phyloP scores from a whole-genome alignment of 192 early-diverging fungal species.

The Podila epicladia region DNA sequence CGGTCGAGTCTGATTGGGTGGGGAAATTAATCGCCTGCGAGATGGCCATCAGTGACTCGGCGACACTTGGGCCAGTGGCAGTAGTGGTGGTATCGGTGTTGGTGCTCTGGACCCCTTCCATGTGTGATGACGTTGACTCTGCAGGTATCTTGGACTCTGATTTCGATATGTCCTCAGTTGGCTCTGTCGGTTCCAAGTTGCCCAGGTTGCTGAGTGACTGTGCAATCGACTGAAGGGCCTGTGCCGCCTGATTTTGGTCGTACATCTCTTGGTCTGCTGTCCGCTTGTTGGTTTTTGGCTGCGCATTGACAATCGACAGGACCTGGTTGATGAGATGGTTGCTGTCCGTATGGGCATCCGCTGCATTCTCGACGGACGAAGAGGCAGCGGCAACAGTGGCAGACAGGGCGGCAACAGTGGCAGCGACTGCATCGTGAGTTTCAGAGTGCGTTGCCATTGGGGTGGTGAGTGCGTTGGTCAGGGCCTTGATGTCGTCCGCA shows the following conservation, averaged over 20 bases:
- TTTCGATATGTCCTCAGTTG: not conserved
- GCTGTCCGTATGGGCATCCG: constrained; percentile 17
- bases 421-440: constrained; percentile 2
- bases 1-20: constrained; percentile 22
- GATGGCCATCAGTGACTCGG: constrained; percentile 19
- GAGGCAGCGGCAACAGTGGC: constrained; percentile 19
- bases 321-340: constrained; percentile 31
- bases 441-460: constrained; percentile 18
- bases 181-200: not conserved
- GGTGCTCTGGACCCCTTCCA: not conserved
- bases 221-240: constrained; percentile 35
- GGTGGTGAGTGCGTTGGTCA: constrained; percentile 37
- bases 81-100: not conserved
- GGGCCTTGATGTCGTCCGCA: constrained; percentile 29
- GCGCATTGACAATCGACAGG: constrained; percentile 14
- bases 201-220: constrained; percentile 16
- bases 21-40: constrained; percentile 28
- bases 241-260: constrained; percentile 39
- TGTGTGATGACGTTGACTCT: not conserved
- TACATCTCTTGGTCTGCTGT: constrained; percentile 23
- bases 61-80: not conserved
- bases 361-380: not conserved
- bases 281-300: constrained; percentile 13
- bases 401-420: constrained; percentile 17
- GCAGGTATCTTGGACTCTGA: not conserved